phyloP scores from a whole-genome alignment of 2,329 filamentous ascomycete species.

The Talaromyces sp. region DNA sequence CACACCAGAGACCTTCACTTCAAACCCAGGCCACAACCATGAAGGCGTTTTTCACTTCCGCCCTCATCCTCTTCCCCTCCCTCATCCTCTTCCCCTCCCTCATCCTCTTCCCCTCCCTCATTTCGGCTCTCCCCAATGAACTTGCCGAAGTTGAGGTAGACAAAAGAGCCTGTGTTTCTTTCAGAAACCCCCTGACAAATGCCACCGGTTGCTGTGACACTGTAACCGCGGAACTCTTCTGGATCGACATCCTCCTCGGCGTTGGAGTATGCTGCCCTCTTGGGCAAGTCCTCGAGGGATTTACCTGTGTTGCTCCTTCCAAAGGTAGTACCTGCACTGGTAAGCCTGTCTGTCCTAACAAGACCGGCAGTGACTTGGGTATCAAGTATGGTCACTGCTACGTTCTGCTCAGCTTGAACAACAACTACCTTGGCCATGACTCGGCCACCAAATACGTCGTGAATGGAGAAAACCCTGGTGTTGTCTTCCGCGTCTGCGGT shows the following conservation, averaged over 20 bases:
- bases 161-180: constrained; percentile 2
- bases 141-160: background rate
- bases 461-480: constrained; percentile 7
- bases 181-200: constrained; percentile 1
- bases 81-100: constrained; percentile 2
- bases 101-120: background rate
- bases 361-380: constrained; percentile 1
- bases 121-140: constrained; percentile 2
- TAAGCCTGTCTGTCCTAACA: constrained; percentile 1
- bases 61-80: constrained; percentile 2
- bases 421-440: constrained; percentile 9
- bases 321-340: background rate
- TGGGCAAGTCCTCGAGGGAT: constrained; percentile 4
- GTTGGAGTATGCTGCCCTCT: constrained; percentile 4
- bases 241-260: constrained; percentile 2
- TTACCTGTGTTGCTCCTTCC: constrained; percentile 4
- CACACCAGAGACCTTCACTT: background rate
- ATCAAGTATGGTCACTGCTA: constrained; percentile 8
- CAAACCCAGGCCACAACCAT: background rate
- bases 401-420: constrained; percentile 4
- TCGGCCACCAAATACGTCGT: constrained; percentile 4
- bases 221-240: constrained; percentile 5
- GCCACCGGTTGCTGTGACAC: constrained; percentile 7
- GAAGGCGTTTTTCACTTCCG: background rate
- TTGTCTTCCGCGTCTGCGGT: constrained; percentile 8